Conservation (phyloP, 768 basidiomycete species). For the Piloderma croceum region DNA sequence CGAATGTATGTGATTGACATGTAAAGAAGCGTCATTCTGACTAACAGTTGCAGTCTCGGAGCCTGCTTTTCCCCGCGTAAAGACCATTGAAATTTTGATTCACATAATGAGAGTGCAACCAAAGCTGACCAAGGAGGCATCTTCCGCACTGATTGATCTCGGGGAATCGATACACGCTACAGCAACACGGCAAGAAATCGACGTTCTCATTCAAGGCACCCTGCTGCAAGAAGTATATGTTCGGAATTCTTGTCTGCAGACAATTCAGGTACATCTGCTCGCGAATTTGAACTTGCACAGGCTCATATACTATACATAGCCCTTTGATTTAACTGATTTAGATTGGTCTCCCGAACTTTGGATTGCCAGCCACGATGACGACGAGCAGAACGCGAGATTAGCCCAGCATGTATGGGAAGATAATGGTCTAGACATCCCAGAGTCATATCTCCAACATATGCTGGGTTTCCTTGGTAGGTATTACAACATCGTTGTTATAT, state of each 20-base stretch:
- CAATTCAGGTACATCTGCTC: conserved; percentile 62
- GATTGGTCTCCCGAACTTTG: conserved; percentile 90
- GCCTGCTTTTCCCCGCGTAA: conserved; percentile 64
- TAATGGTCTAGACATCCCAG: conserved; percentile 85
- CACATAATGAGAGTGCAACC: conserved; percentile 73
- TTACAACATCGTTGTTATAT: background rate
- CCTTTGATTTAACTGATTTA: conserved; percentile 89
- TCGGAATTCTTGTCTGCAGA: conserved; percentile 83
- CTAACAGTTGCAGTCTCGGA: conserved; percentile 50
- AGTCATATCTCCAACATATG: conserved; percentile 50
- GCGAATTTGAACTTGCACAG: background rate
- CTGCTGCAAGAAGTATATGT: conserved; percentile 85
- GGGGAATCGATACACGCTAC: conserved; percentile 71
- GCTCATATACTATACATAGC: conserved; percentile 37
- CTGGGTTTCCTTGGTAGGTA: conserved; percentile 62
- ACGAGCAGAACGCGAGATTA: conserved; percentile 81
- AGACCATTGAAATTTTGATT: conserved; percentile 64
- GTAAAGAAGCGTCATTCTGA: conserved; percentile 2
- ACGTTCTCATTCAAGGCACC: conserved; percentile 64
- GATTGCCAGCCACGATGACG: conserved; percentile 84
- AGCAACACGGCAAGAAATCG: conserved; percentile 57
- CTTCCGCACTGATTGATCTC: conserved; percentile 72
- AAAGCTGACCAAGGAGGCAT: conserved; percentile 76
- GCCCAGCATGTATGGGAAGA: conserved; percentile 90
- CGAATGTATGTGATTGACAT: conserved; percentile 52